Base-by-base conservation (phyloP, 192 early-diverging fungal species). In the Entomortierella lignicola region DNA sequence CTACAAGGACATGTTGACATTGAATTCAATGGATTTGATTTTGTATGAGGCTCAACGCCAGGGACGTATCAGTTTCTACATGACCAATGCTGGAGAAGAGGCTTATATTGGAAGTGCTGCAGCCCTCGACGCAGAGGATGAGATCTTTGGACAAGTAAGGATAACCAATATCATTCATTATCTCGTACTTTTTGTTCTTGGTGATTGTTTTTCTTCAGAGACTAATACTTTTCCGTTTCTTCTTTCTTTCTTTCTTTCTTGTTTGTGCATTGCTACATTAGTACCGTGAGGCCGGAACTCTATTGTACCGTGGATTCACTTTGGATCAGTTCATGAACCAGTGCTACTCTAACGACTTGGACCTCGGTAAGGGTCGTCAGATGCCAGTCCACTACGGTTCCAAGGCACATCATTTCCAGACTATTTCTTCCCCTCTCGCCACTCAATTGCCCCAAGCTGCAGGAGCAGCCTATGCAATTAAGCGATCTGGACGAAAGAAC, bases 1-100 rank as follows among this genome's bases (percentile, higher is more conserved):
- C 61, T 99, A 99, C 88, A 85, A 91, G 81, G 89, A 93, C 63
- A 99, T 99, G 95, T 62, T 98, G 53, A 90, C 87, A 0, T 85
- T 99, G 47, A 94, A 97, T 66, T 86, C 87, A 43, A 95, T 99
- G 95, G 98, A 99, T 81, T 64, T 93, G 77, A 92, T 99, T 55
- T 80, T 99, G 71, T 99, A 98, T 84, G 98, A 99, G 72, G 96
- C 98, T 23, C 98, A 99, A 83, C 89, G 98, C 12, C 98, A 99
- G 83, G 98, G 98, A 15, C 91, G 98, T 57, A 97, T 99, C 60
- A 94, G 93, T 59, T 99, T 99, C 61, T 99, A 99, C 85, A 98
- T 99, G 97, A 99, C 98, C 21, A 93, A 91, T 82, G 97, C 96
- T 85, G 98, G 98, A 48, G 98, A 99, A 85, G 98, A 99, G 80